A percentile compares a stretch with the other conserved stretches of the same genome.
phyloP scores from a whole-genome alignment of 257 asterid species.

The Anisodus tanguticus region DNA sequence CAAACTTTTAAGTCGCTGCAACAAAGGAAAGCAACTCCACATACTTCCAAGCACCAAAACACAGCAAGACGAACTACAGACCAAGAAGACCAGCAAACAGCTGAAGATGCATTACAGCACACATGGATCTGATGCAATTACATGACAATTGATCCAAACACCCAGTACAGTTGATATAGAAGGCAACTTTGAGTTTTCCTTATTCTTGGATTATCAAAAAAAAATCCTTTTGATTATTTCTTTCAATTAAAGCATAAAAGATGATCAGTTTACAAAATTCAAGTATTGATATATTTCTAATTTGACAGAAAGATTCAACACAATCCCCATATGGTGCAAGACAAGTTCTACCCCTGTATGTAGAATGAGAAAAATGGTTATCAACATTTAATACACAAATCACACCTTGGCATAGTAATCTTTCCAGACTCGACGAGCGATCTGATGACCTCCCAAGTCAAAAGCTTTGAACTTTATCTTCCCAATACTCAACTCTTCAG shows the following conservation, averaged over 20 bases:
- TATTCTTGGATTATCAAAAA: not conserved
- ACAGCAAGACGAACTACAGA: not conserved
- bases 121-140: conserved; percentile 10
- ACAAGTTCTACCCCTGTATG: not conserved
- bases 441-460: conserved; percentile 33
- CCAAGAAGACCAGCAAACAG: not conserved
- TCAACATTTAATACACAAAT: not conserved
- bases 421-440: conserved; percentile 32
- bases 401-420: conserved; percentile 33
- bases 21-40: not conserved
- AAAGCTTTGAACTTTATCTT: conserved; percentile 33
- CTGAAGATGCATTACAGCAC: not conserved
- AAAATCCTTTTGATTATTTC: not conserved
- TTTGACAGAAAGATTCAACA: not conserved
- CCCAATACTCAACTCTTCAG: conserved; percentile 33
- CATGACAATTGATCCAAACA: not conserved
- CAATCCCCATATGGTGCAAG: not conserved
- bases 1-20: not conserved
- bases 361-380: not conserved
- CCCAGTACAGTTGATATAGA: not conserved
- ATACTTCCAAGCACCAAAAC: not conserved
- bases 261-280: not conserved
- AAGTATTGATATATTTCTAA: not conserved
- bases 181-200: not conserved
- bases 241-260: not conserved